Evolutionary conservation across 164 flowering plant genomes (phyloP), one percentile per base, ranked within the genome.

Genomic region (Sedum album): DNA sequence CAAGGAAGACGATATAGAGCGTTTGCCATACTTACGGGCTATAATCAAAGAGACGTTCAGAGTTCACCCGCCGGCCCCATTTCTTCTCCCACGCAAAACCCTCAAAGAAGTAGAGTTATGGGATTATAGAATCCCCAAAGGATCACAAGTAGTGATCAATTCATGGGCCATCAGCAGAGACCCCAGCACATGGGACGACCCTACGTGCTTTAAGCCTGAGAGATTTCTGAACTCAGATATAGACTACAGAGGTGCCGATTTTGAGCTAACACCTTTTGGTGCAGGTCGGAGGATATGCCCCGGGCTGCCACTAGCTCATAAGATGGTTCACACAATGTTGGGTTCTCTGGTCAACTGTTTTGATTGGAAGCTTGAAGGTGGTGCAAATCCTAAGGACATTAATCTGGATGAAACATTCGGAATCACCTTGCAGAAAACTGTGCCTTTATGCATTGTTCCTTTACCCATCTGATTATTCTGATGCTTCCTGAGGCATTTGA

Each of bases 261-360:
- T 76, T 33, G 78, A 72, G 78, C 70, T 78, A 11, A 72, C 76
- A 31, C 80, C 83, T 0, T 80, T 80, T 20, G 79, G 83, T 0
- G 73, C 62, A 0, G 79, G 81, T 0, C 33, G 81, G 18, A 25
- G 81, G 41, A 71, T 80, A n/a, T 80, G 83, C 17, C 81, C 79
- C 0, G 81, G 83, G 18, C 23, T 77, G 71, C 74, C 77, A 17
- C 42, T 80, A 72, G 83, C 76, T 5, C 17, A 38, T 0, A 68
- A 76, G 46, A 72, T 74, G 79, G 20, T 78, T 62, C 78, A 77
- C 25, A 30, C 76, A 71, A 71, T 74, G 76, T n/a, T 81, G 61
- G 83, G 76, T 25, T 72, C 76, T 0, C 76, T 81, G 4, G 10
- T 81, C 62, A 68, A 78, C 36, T 66, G 44, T n/a, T 81, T 78